phyloP scores from a whole-genome alignment of 768 basidiomycete genomes.

The Hydnomerulius pinastri region DNA sequence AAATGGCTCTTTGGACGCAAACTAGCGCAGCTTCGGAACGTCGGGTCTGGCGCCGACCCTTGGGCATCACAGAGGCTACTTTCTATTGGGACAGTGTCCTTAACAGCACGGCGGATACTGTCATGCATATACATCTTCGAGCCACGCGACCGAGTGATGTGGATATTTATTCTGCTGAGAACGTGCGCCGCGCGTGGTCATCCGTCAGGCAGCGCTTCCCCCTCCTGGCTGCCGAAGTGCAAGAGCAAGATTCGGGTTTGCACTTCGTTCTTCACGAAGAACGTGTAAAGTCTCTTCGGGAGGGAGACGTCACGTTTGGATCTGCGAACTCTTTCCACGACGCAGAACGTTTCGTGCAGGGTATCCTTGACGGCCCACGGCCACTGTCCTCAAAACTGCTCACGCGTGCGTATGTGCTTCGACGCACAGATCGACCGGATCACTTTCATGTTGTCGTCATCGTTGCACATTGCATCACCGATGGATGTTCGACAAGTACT shows the following conservation, averaged over 20 bases:
- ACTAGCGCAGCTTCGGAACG: too few relatives aligned
- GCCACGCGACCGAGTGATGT: constrained; percentile 11
- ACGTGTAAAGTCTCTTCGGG: constrained; percentile 17
- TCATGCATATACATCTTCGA: constrained; percentile 41
- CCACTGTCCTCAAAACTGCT: constrained; percentile 42
- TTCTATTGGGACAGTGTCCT: constrained; percentile 42
- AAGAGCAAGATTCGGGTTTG: constrained; percentile 30
- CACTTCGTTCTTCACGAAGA: constrained; percentile 44
- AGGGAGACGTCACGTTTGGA: constrained; percentile 40
- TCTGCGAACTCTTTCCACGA: constrained; percentile 38
- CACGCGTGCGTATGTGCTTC: constrained; percentile 44
- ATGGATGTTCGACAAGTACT: constrained; percentile 48
- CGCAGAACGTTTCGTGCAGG: constrained; percentile 33
- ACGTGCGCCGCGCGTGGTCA: constrained; percentile 45
- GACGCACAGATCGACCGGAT: constrained; percentile 38
- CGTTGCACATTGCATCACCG: constrained; percentile 51
- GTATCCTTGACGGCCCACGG: constrained; percentile 34
- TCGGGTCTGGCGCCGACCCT: too few relatives aligned
- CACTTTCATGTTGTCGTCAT: constrained; percentile 45
- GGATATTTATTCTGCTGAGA: constrained; percentile 26
- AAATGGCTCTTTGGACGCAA: too few relatives aligned
- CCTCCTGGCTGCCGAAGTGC: constrained; percentile 45
- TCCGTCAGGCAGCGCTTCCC: constrained; percentile 50
- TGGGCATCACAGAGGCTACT: constrained; percentile 41
- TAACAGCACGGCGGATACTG: constrained; percentile 44